Evolutionary conservation across 2,329 filamentous ascomycete genomes (phyloP).

Genomic region (Aspergillus pseudotamarii): DNA sequence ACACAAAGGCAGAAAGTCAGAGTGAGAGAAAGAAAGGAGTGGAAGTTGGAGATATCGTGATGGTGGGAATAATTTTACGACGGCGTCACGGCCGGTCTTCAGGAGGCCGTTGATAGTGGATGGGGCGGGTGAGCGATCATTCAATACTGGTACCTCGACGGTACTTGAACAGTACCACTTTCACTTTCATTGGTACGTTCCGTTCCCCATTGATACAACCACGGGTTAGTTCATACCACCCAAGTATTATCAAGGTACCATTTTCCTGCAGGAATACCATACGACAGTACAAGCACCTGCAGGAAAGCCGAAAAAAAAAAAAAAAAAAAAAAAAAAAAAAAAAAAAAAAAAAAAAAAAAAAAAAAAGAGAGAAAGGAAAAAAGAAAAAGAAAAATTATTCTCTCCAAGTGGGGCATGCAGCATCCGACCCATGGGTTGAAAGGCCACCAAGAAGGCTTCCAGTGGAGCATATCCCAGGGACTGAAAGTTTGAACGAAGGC

Average conservation of each 20-base stretch:
- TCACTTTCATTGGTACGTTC: neutral
- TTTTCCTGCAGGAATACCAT: conserved; percentile 1
- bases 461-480: conserved; percentile 13
- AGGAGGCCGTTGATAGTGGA: conserved; percentile 20
- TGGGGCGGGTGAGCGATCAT: conserved; percentile 13
- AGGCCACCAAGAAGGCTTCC: neutral
- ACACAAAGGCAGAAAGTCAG: conserved; percentile 6
- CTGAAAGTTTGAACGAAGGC: conserved; percentile 5
- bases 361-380: neutral
- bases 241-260: neutral
- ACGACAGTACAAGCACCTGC: neutral
- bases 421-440: conserved; percentile 5
- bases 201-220: neutral
- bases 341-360: neutral
- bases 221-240: neutral
- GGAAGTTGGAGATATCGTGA: conserved; percentile 21
- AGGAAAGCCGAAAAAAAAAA: neutral
- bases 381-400: neutral
- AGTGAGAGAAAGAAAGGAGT: conserved; percentile 11
- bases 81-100: conserved; percentile 20
- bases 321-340: neutral
- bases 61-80: conserved; percentile 24
- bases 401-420: conserved; percentile 1
- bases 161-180: neutral
- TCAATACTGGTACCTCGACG: conserved; percentile 5